Percentiles rank a stretch among this genome's conserved stretches.
These are phyloP conservation scores for Fusarium circinatum DNA, from an alignment of 2,329 filamentous ascomycete species.

Conservation along the genomic window DNA sequence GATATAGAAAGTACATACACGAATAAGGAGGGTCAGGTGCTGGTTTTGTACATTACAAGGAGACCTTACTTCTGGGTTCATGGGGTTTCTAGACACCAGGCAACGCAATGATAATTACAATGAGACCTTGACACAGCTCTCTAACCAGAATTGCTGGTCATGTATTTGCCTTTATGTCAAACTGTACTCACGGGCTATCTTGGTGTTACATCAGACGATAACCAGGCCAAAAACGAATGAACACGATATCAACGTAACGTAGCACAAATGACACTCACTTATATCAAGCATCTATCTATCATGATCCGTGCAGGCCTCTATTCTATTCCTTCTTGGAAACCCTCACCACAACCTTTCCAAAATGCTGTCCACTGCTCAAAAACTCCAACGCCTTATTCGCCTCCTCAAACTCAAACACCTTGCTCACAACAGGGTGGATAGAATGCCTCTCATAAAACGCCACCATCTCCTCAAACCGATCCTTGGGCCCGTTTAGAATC, in stretches of 20 bases:
- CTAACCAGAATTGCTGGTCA: fast-evolving
- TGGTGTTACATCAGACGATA: not conserved
- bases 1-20: not conserved
- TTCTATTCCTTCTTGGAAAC: conserved; percentile 44
- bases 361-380: conserved; percentile 63
- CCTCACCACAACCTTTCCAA: conserved; percentile 66
- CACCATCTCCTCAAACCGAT: conserved; percentile 65
- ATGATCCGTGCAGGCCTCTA: not conserved
- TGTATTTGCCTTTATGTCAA: fast-evolving
- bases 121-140: not conserved
- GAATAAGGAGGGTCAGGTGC: no score
- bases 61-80: not conserved
- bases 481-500: conserved; percentile 69
- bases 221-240: not conserved
- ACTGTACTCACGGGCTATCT: not conserved
- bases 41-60: not conserved
- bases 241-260: not conserved
- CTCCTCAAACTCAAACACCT: conserved; percentile 58
- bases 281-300: not conserved
- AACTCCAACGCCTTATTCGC: conserved; percentile 62
- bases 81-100: not conserved
- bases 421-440: conserved; percentile 60
- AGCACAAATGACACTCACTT: not conserved
- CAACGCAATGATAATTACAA: not conserved
- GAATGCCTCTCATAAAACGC: conserved; percentile 55